Conservation (phyloP, 768 basidiomycete species). For the Russula emetica region DNA sequence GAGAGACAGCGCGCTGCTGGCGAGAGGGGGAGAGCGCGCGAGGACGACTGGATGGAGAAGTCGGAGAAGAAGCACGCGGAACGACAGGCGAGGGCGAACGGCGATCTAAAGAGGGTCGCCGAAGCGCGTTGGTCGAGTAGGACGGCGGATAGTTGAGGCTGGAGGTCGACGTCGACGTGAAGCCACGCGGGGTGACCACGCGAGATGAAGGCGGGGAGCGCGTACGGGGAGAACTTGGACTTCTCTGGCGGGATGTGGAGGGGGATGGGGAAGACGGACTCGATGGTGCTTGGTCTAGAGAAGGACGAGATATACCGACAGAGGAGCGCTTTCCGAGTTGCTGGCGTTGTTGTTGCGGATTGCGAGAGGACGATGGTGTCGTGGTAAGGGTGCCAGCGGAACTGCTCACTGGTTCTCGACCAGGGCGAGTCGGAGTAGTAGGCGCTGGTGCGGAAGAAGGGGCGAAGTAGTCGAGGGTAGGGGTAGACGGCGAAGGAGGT, state of each 20-base stretch:
- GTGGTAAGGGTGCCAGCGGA: conserved; percentile 50
- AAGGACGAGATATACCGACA: conserved; percentile 39
- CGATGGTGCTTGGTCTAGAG: conserved; percentile 37
- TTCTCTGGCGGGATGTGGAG: conserved; percentile 31
- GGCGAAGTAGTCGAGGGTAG: conserved; percentile 7
- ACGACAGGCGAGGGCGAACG: conserved; percentile 42
- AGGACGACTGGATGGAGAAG: conserved; percentile 9
- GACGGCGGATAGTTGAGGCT: conserved; percentile 38
- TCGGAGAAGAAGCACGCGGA: conserved; percentile 27
- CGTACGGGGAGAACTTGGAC: conserved; percentile 9
- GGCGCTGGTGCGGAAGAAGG: conserved; percentile 15
- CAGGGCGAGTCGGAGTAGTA: conserved; percentile 16
- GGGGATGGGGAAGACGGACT: conserved; percentile 42
- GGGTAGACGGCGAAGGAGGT: conserved; percentile 25
- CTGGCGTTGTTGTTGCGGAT: conserved; percentile 21
- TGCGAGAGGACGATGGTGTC: conserved; percentile 38
- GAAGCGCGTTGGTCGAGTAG: conserved; percentile 33
- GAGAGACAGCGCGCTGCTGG: conserved; percentile 31
- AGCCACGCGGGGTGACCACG: conserved; percentile 42
- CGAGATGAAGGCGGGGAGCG: conserved; percentile 36
- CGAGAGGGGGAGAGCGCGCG: conserved; percentile 12
- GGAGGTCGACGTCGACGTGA: conserved; percentile 48
- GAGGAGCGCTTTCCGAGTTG: conserved; percentile 34
- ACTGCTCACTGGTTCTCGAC: conserved; percentile 38
- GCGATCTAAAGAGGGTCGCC: conserved; percentile 33